Base-by-base conservation (phyloP, 345 rosid species). In the Populus nigra region DNA sequence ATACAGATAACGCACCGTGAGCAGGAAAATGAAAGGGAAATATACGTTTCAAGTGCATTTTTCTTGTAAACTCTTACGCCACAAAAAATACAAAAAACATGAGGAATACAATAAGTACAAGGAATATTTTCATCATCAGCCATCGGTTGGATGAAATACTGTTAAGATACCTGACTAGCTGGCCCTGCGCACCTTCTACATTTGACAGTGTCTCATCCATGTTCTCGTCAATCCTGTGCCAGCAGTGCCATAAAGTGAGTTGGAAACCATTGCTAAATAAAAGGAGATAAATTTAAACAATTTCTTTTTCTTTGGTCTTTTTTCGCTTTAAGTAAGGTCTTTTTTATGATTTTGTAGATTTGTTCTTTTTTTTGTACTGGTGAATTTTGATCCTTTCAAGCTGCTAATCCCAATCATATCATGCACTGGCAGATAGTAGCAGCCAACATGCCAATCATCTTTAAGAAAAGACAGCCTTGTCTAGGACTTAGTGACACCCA, bases 31-130 rank as follows among this genome's bases (percentile, higher is more conserved):
- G 38, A 7, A 43, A 4, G 71, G 70, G 29, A 65, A 45, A n/a
- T 45, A 71, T 59, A 47, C 31, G 73, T 38, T 61, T 61, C 79
- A 65, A 3, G 18, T 78, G 35, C 67, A 36, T 41, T 62, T 61
- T 55, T 73, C 66, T 70, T 33, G 67, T 70, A 74, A 67, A 33
- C 75, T 17, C 70, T 83, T 81, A 90, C 55, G 91, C 97, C 81
- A 92, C 94, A 84, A 92, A 92, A 86, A 92, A 90, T 84, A 92
- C 83, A 84, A 92, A 92, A 78, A 92, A 79, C 94, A 92, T 87
- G 83, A 92, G 91, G 82, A 92, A 92, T 73, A 87, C 86, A 79
- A 92, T 77, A 81, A 92, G 81, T 69, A 92, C 88, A 82, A 92
- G 88, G 85, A 92, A 92, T 77, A 92, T 89, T 87, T 90, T 92